phyloP scores from a whole-genome alignment of 306 rosid species.

The Quercus glauca region DNA sequence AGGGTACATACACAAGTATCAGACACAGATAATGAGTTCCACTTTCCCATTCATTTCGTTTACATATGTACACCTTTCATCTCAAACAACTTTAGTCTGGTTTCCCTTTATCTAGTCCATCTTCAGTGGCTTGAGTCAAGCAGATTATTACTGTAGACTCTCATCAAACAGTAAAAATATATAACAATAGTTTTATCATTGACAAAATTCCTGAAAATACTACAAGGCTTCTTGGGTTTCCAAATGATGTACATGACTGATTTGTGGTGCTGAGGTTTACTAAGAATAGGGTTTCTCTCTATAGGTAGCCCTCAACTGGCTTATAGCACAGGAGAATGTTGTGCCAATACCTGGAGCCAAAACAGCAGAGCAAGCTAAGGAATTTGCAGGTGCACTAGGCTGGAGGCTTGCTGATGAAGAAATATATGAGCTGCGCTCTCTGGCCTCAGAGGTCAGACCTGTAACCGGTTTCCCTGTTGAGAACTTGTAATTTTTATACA shows the following conservation, averaged over 20 bases:
- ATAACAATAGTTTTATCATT: neutral
- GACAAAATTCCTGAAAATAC: neutral
- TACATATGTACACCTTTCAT: neutral
- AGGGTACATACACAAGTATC: neutral
- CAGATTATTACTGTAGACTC: too few species aligned
- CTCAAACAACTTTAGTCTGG: neutral
- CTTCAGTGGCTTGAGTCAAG: neutral
- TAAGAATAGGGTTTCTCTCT: neutral
- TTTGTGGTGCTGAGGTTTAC: neutral
- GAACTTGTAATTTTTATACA: slow-evolving; percentile 37
- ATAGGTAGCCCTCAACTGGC: slow-evolving; percentile 86
- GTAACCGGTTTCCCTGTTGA: slow-evolving; percentile 82
- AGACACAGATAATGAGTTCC: neutral
- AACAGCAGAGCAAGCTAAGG: slow-evolving; percentile 75
- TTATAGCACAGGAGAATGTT: slow-evolving; percentile 75
- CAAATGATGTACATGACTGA: neutral
- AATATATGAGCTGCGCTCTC: slow-evolving; percentile 55
- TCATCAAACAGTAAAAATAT: too few species aligned
- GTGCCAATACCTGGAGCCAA: slow-evolving; percentile 97
- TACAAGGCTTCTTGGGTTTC: neutral
- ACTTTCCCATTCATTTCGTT: neutral
- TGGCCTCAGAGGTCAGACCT: slow-evolving; percentile 65
- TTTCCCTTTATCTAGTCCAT: neutral
- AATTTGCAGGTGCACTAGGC: slow-evolving; percentile 79
- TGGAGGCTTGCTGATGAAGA: slow-evolving; percentile 77